Evolutionary conservation across 2,329 filamentous ascomycete species (phyloP), one percentile per base, ranked within the genome.

Genomic region (Esteya vermicola): DNA sequence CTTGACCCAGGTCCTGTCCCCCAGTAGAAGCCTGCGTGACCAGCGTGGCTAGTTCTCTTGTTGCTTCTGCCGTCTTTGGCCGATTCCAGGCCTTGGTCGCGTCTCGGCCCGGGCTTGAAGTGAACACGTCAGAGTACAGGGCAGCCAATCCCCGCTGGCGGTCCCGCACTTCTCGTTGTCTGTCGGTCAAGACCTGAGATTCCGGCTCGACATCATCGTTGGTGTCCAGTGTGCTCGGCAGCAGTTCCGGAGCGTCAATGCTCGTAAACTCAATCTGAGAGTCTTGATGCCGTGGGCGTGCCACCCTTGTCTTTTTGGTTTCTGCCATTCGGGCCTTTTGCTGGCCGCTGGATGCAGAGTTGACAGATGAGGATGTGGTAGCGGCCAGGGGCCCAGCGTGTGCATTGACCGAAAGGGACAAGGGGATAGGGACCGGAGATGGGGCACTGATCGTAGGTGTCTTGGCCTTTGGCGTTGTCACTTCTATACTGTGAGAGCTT

Each of bases 221-320:
- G 36, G 6, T 18, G 18, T 16, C 22, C 6, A 25, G 25, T 3
- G 23, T 57, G 5, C 26, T 56, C 4, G 41, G 21, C 6, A 26
- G 12, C 3, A 21, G 19, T 2, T 25, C n/a, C 5, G 78, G 74
- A 12, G 76, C 74, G 23, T 72, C 69, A 35, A 89, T 79, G 0
- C 75, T 62, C 3, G 79, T 74, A 51, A 91, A 91, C 33, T 83
- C 70, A 21, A 93, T 70, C 51, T 93, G 85, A 1, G 85, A 93
- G 56, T 93, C 72, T 45, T 93, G 75, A 49, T 93, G 85, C 26
- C 81, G 74, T 22, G 78, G 63, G 43, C 71, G 72, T 16, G 69
- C 64, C 35, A 48, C 43, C 1, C 48, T 34, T 18, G 30, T 33
- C 40, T 49, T 9, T 54, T 52, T 4, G 51, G 51, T n/a, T 39